Conservation (phyloP, 805 yeast genomes). For the Barnettozyma californica region DNA sequence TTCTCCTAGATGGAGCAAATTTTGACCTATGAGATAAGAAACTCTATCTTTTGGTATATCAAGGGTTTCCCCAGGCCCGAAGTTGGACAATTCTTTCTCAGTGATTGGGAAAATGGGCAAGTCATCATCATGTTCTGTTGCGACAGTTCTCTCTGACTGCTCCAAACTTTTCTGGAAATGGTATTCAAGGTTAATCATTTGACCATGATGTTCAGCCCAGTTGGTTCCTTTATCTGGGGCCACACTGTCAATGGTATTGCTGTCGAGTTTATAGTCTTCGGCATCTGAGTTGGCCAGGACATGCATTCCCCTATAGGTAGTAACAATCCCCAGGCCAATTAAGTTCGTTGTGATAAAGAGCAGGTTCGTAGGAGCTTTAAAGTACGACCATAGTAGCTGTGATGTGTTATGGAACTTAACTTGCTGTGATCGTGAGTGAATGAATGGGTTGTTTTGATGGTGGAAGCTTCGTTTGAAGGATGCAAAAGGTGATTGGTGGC, state of each 20-base stretch:
- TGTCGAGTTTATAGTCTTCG: not conserved
- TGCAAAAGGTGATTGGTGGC: not conserved
- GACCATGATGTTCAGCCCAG: not conserved
- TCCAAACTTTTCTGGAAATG: not conserved
- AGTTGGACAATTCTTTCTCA: conserved; percentile 6
- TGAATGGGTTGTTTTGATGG: conserved; percentile 3
- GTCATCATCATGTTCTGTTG: not conserved
- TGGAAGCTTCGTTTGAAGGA: conserved; percentile 1
- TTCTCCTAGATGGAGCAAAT: not conserved
- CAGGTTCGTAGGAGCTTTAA: conserved; percentile 34
- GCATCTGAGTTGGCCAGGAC: conserved; percentile 13
- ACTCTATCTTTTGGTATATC: conserved; percentile 6
- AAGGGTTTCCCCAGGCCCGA: conserved; percentile 1
- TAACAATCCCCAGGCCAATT: conserved; percentile 29
- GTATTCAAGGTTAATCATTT: not conserved
- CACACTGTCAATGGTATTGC: not conserved
- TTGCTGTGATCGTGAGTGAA: not conserved
- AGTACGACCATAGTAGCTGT: conserved; percentile 31
- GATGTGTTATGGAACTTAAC: conserved; percentile 3
- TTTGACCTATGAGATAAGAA: conserved; percentile 1
- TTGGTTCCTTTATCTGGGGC: not conserved
- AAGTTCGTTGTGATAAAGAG: conserved; percentile 33
- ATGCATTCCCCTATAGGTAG: conserved; percentile 28
- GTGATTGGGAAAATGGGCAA: conserved; percentile 5
- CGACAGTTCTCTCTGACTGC: not conserved